Evolutionary conservation across 2,329 filamentous ascomycete genomes (phyloP).

Genomic region (Stagonosporopsis cucurbitacearum): DNA sequence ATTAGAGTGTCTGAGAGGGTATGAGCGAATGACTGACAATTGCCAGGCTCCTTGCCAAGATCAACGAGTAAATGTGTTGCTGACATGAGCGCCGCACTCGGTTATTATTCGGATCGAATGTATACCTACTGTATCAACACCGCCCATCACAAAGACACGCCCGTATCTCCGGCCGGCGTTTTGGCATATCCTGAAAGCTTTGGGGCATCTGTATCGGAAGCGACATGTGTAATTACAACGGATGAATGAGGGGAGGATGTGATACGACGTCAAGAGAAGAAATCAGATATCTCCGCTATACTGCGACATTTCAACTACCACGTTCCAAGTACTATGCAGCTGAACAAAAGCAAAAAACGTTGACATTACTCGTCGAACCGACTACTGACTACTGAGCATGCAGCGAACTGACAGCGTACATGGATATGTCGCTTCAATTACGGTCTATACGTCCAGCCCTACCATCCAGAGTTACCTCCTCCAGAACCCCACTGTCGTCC

Average conservation of each 20-base stretch:
- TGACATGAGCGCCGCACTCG: neutral
- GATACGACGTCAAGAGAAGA: conserved; percentile 16
- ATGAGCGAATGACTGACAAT: neutral
- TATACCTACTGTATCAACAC: conserved; percentile 42
- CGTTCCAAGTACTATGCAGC: neutral
- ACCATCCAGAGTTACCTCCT: conserved; percentile 39
- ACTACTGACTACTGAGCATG: neutral
- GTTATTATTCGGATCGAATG: conserved; percentile 12
- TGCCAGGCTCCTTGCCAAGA: conserved; percentile 91
- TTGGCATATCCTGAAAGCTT: conserved; percentile 24
- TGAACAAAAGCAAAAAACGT: neutral
- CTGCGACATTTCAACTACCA: neutral
- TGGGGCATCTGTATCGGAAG: conserved; percentile 24
- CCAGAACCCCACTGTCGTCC: conserved; percentile 43
- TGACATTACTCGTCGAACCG: neutral
- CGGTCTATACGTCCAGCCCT: neutral
- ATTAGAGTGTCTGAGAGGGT: neutral
- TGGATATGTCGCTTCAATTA: neutral
- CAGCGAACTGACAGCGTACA: neutral
- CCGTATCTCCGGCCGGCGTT: conserved; percentile 42
- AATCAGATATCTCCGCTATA: conserved; percentile 29
- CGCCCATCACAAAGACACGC: conserved; percentile 31
- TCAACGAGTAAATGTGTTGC: conserved; percentile 76
- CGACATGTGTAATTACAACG: conserved; percentile 21
- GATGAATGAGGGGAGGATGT: conserved; percentile 4